Evolutionary conservation across 108 stramenopile genomes (phyloP), one percentile per base, ranked within the genome.

Genomic region (Fragilariopsis cylindrus): DNA sequence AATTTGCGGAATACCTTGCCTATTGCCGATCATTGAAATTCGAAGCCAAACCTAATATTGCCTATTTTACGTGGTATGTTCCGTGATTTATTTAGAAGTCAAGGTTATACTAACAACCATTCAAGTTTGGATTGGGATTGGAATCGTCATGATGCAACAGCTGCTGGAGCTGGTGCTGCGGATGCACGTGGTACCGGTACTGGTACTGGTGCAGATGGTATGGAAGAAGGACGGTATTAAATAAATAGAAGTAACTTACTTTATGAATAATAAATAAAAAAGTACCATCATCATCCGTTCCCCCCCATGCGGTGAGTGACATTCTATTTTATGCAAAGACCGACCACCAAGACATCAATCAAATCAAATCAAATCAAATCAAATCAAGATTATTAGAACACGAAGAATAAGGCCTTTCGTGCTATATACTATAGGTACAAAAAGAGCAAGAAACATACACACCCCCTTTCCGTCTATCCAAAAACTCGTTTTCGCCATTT

Each of bases 31-130:
- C 88, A 60, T 92, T 99, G 74, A 97, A 97, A 85, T 99, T 99
- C 58, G 98, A 99, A 82, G 97, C 97, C 44, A 99, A 99, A 87
- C 97, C 97, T 18, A 97, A 99, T 85, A 98, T 99, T 85, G 89
- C 95, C 58, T 99, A 98, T 85, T 76, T n/a, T 99, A 52, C 86
- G 97, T 66, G 94, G 96, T 39, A 94, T 97, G 91, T 97, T 97
- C 88, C 91, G 97, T 49, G 97, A 97, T 70, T 76, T 97, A 48
- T 97, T 96, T 84, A 81, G 94, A 53, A 85, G 86, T 72, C 97
- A 97, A 76, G 93, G 93, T 64, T 96, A 94, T 84, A 94, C 90
- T 21, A 93, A 94, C 77, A 96, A 94, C 81, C 92, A 96, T 58
- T 90, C 90, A 57, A 84, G 80, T 72, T 71, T 96, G 40, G 92